Evolutionary conservation across 2,329 filamentous ascomycete species (phyloP), one percentile per base, ranked within the genome.

Genomic region (Xylaria sp.): DNA sequence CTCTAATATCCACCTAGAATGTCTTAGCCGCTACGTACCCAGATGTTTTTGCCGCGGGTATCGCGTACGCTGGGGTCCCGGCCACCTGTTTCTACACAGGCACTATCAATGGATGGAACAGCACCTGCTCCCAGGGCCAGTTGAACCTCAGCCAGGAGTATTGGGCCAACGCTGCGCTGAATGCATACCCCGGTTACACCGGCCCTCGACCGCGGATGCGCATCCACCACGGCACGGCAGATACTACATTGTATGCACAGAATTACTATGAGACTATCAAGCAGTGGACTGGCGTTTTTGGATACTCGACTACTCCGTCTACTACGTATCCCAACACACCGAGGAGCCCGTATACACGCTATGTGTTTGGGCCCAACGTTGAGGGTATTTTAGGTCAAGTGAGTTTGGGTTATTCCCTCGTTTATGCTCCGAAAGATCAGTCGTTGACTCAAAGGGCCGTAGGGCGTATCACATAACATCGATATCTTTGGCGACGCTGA

Each of bases 71-170:
- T 0, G 80, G 80, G 15, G 77, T 79, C 0, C 74, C 80, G 0
- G 77, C 78, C 0, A 80, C 78, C 1, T 83, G 80, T 70, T 80
- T 80, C 40, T 70, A 75, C 8, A 73, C 77, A 1, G 76, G 77
- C 11, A 75, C 74, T 37, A 73, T 77, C 47, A 73, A 76, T 52
- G 77, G 74, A 0, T 85, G 84, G 82, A 86, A 84, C 73, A 77
- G 72, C 43, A 77, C 77, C 1, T 87, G 85, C 72, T 78, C 83
- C 1, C 72, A 76, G 25, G 83, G 83, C 3, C 72, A 80, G 43
- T 69, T 77, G 54, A 70, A 73, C 52, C 74, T 77, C 21, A 79
- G 79, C 0, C 76, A 79, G 1, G 71, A 78, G 63, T 74, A 80
- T 54, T 86, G 83, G 83, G 80, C 80, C 10, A 75, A 78, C 62